phyloP scores from a whole-genome alignment of 2,329 filamentous ascomycete genomes.

The Fusarium miscanthi region DNA sequence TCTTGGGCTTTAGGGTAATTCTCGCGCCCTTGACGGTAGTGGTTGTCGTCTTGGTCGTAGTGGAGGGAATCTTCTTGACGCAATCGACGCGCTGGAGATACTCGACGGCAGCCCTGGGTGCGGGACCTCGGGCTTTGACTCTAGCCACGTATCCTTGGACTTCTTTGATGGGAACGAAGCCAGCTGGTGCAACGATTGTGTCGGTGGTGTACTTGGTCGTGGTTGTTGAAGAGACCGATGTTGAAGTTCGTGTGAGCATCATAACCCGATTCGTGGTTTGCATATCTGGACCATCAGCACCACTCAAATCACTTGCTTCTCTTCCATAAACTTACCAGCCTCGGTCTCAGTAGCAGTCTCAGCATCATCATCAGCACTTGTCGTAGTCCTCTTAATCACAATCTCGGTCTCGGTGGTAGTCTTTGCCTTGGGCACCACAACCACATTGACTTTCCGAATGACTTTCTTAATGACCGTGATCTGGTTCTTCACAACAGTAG shows the following conservation, averaged over 20 bases:
- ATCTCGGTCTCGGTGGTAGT: neutral
- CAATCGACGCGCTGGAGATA: constrained; percentile 8
- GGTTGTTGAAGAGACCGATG: neutral
- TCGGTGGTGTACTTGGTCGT: neutral
- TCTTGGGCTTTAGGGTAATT: neutral
- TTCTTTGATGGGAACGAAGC: neutral
- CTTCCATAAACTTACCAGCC: neutral
- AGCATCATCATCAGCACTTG: neutral
- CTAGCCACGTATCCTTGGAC: neutral
- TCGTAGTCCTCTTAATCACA: neutral
- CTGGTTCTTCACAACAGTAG: neutral
- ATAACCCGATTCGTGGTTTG: neutral
- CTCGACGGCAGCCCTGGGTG: neutral
- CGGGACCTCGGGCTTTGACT: neutral
- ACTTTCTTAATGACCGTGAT: neutral
- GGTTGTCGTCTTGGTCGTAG: neutral
- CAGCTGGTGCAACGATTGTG: neutral
- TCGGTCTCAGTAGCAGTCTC: neutral
- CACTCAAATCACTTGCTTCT: accelerated
- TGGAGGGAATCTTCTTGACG: neutral
- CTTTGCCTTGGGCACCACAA: neutral
- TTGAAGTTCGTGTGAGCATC: neutral
- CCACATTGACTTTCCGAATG: neutral
- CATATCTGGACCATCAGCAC: neutral
- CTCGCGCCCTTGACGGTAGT: neutral